phyloP scores from a whole-genome alignment of 2,329 filamentous ascomycete species.

The Aspergillus tanneri region DNA sequence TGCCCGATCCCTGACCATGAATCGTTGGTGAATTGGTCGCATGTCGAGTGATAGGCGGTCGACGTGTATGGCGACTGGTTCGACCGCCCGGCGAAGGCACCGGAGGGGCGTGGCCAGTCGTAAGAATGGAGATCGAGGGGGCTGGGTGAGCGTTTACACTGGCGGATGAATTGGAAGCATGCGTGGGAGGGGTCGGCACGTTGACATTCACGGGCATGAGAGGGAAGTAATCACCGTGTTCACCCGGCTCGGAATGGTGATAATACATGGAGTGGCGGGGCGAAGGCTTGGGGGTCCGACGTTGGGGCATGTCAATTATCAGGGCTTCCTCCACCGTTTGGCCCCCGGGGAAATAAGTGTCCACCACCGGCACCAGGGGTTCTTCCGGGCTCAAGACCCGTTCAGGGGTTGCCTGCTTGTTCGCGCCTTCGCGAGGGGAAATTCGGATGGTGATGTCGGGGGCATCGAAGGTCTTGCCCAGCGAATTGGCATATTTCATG shows the following conservation, averaged over 20 bases:
- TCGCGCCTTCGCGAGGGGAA: constrained; percentile 61
- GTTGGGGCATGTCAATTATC: constrained; percentile 78
- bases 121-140: constrained; percentile 76
- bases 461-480: constrained; percentile 84
- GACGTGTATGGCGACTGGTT: constrained; percentile 56
- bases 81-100: constrained; percentile 79
- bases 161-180: constrained; percentile 44
- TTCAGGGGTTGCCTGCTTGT: constrained; percentile 53
- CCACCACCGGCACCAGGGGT: constrained; percentile 71
- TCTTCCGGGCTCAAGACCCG: constrained; percentile 82
- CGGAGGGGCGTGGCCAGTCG: constrained; percentile 74
- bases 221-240: constrained; percentile 81
- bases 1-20: constrained; percentile 50
- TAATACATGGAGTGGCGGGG: constrained; percentile 57
- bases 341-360: constrained; percentile 80
- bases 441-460: constrained; percentile 85
- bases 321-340: constrained; percentile 87
- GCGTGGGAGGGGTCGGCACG: constrained; percentile 42
- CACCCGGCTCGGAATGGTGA: constrained; percentile 61
- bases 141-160: constrained; percentile 43
- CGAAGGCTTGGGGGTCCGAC: constrained; percentile 76
- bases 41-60: constrained; percentile 62
- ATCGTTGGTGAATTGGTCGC: constrained; percentile 81
- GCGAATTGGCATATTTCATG: constrained; percentile 88
- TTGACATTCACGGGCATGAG: constrained; percentile 57